These are phyloP conservation scores for Plasmodium sp. DNA, from an alignment of 169 alveolate species.

Conservation along the genomic window DNA sequence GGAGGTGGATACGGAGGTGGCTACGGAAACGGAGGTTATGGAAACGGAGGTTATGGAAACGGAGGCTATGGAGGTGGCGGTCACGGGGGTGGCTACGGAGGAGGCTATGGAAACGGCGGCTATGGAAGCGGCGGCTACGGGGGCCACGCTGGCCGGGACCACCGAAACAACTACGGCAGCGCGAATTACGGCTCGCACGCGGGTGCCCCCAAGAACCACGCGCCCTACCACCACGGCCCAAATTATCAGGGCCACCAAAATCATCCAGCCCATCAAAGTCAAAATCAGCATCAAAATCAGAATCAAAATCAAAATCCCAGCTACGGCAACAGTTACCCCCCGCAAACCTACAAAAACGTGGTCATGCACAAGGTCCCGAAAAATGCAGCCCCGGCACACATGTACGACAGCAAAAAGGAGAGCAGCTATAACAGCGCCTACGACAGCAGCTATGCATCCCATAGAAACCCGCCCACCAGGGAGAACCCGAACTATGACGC, in stretches of 20 bases:
- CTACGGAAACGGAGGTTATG: not conserved
- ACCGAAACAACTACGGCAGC: not conserved
- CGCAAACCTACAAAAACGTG: conserved; percentile 1
- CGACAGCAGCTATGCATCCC: conserved; percentile 1
- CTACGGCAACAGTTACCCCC: conserved; percentile 35
- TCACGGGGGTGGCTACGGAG: not conserved
- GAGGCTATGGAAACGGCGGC: not conserved
- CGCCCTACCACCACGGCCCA: conserved; percentile 9
- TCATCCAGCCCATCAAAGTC: not conserved
- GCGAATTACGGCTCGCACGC: not conserved
- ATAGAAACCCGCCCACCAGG: not conserved
- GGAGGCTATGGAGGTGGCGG: not conserved
- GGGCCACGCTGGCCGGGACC: not conserved
- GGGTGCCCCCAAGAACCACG: conserved; percentile 6
- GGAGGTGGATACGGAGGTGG: not conserved
- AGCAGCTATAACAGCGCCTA: not conserved
- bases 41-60: not conserved
- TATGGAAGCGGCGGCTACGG: not conserved
- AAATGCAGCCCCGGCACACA: not conserved
- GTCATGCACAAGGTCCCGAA: not conserved
- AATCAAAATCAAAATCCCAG: not conserved
- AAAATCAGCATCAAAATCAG: not conserved
- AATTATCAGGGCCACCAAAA: not conserved
- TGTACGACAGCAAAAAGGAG: conserved; percentile 27
- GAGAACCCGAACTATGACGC: not conserved